Evolutionary conservation across 495 filamentous ascomycete species (phyloP), one percentile per base, ranked within the genome.

Genomic region (Wilcoxina mikolae): DNA sequence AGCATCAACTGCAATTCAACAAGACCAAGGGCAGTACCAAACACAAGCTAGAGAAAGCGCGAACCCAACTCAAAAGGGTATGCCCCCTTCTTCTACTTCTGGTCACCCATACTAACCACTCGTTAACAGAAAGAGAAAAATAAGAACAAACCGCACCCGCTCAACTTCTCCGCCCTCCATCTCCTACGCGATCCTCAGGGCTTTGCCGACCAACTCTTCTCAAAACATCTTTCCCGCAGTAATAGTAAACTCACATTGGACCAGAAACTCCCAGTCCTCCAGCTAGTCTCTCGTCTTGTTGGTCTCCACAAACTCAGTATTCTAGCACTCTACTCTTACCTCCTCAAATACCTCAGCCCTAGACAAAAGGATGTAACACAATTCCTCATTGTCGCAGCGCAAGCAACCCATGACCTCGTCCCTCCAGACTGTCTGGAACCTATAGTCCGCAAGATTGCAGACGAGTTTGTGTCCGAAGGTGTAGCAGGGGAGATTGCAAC

Each of bases 111-210:
- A 22, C 29, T 58, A 45, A 65, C n/a, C 15, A 31, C 39, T n/a
- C n/a, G n/a, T n/a, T 29, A 20, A 18, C 18, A 74, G 67, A 84
- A 84, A 68, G 85, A 94, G 67, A 79, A 78, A 64, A 93, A 90
- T 73, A 94, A 94, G 77, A 81, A 78, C 48, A 76, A 84, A 51
- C 83, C 85, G 0, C 85, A 89, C 62, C 79, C 82, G 0, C 76
- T 96, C 22, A 96, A 99, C 71, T 99, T 99, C 70, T 95, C 89
- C 0, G 93, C 93, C n/a, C 77, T 86, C n/a, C 91, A 96, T 66
- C 75, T 99, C 12, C 75, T 99, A 3, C 84, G 95, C 67, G 93
- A 96, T 64, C 89, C 93, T 1, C 93, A 99, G 62, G 86, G 85
- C 1, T 96, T 95, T 65, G 87, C 90, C 20, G 93, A 99, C 66